Base-by-base conservation (phyloP, 768 basidiomycete species). In the Phaeolepiota aurea region DNA sequence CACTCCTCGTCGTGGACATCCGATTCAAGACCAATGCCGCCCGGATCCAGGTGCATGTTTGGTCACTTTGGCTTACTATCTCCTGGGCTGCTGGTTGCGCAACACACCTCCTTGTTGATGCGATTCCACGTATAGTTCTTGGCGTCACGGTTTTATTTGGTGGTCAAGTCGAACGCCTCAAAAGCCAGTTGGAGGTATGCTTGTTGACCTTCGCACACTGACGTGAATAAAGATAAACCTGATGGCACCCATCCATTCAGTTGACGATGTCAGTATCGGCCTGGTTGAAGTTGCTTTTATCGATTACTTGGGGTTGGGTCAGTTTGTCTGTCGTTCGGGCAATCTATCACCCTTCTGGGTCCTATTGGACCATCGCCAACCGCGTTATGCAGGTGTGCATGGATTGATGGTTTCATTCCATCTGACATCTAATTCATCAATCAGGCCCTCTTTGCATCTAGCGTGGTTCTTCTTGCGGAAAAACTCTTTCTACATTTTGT, bases 261-360 rank as follows among this genome's bases (percentile, higher is more conserved):
- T 67, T 87, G 37, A 72, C 71, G 16, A 65, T 81, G 47, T 82
- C 84, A 4, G 79, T 87, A 14, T 74, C 75, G 9, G 65, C 68
- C 19, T 87, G 84, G 82, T 56, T 87, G 19, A 87, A 87, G 53
- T 61, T 87, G 5, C 61, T 71, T 2, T 65, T 88, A 5, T 79
- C 81, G 44, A 64, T 80, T 2, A 56, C 75, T 2, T 85, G 82
- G 79, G 71, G 76, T 36, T 89, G 87, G 87, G 77, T 87, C 47
- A 66, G 76, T 15, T 62, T 87, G 33, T 82, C 81, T 13, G 69
- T 76, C 38, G 74, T 82, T 44, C 73, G 74, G 31, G 56, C 68
- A 1, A 59, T 76, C 16, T 71, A 78, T 49, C 53, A 75, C 3
- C 85, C 84, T 10, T 69, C 77, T 0, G 79, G 76, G 9, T 52